Conservation (phyloP, 1,284 basidiomycete species). For the Vanrija pseudolonga region DNA sequence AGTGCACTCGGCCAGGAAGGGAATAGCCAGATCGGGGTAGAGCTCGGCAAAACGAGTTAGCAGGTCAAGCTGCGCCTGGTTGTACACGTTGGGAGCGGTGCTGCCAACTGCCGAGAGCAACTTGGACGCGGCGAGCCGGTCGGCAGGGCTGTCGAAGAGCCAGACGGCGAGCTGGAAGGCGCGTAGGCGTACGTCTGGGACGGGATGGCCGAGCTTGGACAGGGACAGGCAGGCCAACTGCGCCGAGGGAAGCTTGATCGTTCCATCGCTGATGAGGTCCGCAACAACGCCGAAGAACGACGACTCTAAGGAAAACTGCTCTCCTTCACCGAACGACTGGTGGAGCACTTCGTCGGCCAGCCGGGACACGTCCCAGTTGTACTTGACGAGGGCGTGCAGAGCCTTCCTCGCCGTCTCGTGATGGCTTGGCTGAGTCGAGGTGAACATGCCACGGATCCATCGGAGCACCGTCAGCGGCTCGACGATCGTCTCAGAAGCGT, state of each 20-base stretch:
- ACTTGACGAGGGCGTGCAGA: conserved; percentile 64
- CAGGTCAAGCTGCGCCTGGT: conserved; percentile 72
- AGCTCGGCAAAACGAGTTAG: conserved; percentile 75
- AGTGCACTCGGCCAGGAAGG: conserved; percentile 70
- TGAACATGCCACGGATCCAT: conserved; percentile 53
- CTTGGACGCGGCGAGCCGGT: conserved; percentile 57
- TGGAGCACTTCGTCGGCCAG: conserved; percentile 68
- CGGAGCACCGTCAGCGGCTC: conserved; percentile 49
- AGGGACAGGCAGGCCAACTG: conserved; percentile 78
- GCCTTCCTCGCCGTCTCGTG: conserved; percentile 59
- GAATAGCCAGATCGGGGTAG: conserved; percentile 66
- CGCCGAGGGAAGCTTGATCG: conserved; percentile 57
- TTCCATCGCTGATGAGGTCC: conserved; percentile 55
- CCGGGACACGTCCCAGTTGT: conserved; percentile 59
- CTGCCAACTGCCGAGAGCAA: conserved; percentile 76
- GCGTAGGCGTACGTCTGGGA: conserved; percentile 63
- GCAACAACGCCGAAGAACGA: conserved; percentile 75
- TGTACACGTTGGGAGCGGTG: conserved; percentile 69
- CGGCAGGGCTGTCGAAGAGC: conserved; percentile 55
- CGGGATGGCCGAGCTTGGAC: conserved; percentile 77
- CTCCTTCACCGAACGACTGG: conserved; percentile 63
- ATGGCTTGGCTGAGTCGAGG: conserved; percentile 39
- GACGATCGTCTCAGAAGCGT: conserved; percentile 40
- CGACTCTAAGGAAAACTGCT: conserved; percentile 48
- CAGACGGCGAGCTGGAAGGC: conserved; percentile 77